Percentiles rank a stretch among this genome's conserved stretches.
phyloP scores from a whole-genome alignment of 2,329 filamentous ascomycete species.

The Cadophora gregata region DNA sequence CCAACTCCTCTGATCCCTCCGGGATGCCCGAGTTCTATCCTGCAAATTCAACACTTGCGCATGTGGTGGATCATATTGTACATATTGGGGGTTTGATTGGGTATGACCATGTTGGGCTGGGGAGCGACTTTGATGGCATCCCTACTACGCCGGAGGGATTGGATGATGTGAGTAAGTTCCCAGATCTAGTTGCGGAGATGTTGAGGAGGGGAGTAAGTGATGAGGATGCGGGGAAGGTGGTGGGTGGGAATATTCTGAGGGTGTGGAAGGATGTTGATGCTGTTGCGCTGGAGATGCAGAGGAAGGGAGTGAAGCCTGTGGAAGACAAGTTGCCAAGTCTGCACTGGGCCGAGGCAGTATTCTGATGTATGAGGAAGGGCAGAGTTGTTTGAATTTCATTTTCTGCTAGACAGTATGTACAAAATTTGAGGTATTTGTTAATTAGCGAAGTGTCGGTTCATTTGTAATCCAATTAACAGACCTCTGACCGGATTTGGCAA shows the following conservation, averaged over 20 bases:
- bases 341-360: not conserved
- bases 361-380: not conserved
- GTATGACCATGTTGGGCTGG: constrained; percentile 86
- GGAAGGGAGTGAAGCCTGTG: constrained; percentile 52
- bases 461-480: no score
- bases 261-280: constrained; percentile 83
- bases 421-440: no score
- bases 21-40: constrained; percentile 73
- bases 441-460: no score
- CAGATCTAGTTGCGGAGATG: constrained; percentile 77
- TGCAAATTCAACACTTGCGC: constrained; percentile 73
- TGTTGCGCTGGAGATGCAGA: constrained; percentile 71
- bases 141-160: constrained; percentile 70
- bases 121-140: constrained; percentile 90
- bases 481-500: no score
- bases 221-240: constrained; percentile 74
- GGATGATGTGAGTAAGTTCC: constrained; percentile 86
- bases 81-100: constrained; percentile 85
- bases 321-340: constrained; percentile 55
- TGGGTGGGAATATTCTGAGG: constrained; percentile 79
- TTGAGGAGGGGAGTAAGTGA: constrained; percentile 76
- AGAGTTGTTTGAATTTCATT: no score
- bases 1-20: constrained; percentile 58
- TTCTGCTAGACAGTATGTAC: no score
- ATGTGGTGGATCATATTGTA: constrained; percentile 80